These are phyloP conservation scores for Plasmopara muralis DNA, from an alignment of 352 stramenopile genomes.

Conservation along the genomic window DNA sequence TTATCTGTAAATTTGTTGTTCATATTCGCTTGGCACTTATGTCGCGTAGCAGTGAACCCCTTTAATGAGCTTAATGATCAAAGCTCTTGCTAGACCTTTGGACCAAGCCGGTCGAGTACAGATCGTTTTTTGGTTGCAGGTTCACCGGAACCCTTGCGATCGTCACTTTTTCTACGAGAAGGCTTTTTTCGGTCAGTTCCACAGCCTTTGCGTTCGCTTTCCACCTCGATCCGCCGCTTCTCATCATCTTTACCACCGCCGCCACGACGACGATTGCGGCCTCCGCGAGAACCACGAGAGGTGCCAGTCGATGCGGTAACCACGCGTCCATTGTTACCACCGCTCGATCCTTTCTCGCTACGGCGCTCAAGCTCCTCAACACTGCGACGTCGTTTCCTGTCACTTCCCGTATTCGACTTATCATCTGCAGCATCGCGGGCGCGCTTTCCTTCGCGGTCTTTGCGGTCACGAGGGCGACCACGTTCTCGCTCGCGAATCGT, in stretches of 20 bases:
- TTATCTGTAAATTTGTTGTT: too few relatives aligned
- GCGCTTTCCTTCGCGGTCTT: slow-evolving; percentile 36
- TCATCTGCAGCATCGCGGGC: slow-evolving; percentile 29
- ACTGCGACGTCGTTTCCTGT: slow-evolving; percentile 29
- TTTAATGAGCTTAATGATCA: too few relatives aligned
- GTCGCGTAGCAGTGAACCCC: too few relatives aligned
- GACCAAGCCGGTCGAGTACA: slow-evolving; percentile 73
- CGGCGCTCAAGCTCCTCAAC: slow-evolving; percentile 18
- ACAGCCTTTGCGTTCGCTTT: slow-evolving; percentile 26
- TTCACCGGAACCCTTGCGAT: slow-evolving; percentile 48
- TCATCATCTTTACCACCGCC: slow-evolving; percentile 23
- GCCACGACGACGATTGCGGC: slow-evolving; percentile 26
- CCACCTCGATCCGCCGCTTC: slow-evolving; percentile 54
- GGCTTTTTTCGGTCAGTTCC: slow-evolving; percentile 28
- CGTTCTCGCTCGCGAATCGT: slow-evolving; percentile 25
- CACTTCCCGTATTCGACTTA: slow-evolving; percentile 5
- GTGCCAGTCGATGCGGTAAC: slow-evolving; percentile 36
- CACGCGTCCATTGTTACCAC: slow-evolving; percentile 30
- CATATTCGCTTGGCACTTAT: too few relatives aligned
- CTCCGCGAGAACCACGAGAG: slow-evolving; percentile 26
- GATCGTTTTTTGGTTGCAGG: slow-evolving; percentile 73
- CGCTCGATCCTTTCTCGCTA: slow-evolving; percentile 13
- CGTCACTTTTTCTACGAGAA: slow-evolving; percentile 38
- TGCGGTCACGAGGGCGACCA: slow-evolving; percentile 26
- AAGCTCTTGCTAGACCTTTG: slow-evolving; percentile 32